Evolutionary conservation across 2,329 filamentous ascomycete species (phyloP).

Genomic region (Geosmithia flava): DNA sequence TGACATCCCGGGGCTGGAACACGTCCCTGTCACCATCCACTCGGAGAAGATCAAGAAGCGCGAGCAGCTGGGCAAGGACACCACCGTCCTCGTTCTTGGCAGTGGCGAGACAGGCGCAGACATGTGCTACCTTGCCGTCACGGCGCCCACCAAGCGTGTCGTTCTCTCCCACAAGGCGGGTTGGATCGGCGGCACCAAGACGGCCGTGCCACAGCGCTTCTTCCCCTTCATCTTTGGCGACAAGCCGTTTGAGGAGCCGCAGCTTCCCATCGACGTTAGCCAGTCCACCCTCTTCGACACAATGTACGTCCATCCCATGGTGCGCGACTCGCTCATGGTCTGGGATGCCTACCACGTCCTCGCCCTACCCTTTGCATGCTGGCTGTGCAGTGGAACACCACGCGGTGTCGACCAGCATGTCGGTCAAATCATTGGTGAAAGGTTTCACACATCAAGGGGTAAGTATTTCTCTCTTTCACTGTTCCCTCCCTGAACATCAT

Average conservation of each 20-base stretch:
- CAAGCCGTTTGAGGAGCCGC: constrained; percentile 8
- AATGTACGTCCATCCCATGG: constrained; percentile 24
- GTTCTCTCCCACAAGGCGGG: constrained; percentile 28
- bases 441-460: constrained; percentile 12
- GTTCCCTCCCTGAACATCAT: not conserved
- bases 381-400: constrained; percentile 8
- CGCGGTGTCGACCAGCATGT: constrained; percentile 10
- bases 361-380: constrained; percentile 9
- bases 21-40: constrained; percentile 22
- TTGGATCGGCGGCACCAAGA: constrained; percentile 7
- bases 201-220: constrained; percentile 7
- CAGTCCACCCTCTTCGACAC: constrained; percentile 28
- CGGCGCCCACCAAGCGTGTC: constrained; percentile 22
- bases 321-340: constrained; percentile 18
- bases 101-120: constrained; percentile 31
- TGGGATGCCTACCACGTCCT: constrained; percentile 25
- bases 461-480: constrained; percentile 2
- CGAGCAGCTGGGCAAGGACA: constrained; percentile 22
- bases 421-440: constrained; percentile 11
- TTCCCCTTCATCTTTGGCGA: constrained; percentile 8
- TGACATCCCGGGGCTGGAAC: constrained; percentile 19
- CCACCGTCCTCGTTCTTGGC: constrained; percentile 26
- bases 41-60: constrained; percentile 27
- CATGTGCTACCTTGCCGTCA: constrained; percentile 26
- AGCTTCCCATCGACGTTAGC: constrained; percentile 16